Base-by-base conservation (phyloP, 352 stramenopile genomes). In the Phytopythium vexans region DNA sequence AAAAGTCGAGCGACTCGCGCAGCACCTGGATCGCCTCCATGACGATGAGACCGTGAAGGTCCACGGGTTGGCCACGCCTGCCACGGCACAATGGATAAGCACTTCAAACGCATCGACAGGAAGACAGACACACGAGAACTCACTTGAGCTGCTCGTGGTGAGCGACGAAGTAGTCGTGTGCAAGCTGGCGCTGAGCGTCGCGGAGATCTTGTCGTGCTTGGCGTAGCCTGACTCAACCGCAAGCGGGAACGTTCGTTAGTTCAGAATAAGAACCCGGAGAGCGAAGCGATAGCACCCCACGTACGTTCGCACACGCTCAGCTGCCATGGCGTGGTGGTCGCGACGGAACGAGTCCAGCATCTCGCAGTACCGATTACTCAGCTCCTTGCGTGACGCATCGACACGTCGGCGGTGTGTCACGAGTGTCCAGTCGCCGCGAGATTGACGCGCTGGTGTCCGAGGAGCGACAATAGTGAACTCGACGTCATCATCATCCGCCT, bases 41-140 rank as follows among this genome's bases (percentile, higher is more conserved):
- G 33, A 90, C 77, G 37, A 81, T 84, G 56, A 88, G 68, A 1
- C 77, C 74, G 48, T 88, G 80, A 31, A 90, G 41, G 60, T 90
- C 79, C 12, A 90, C 62, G 12, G 80, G 67, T 27, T 72, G 72
- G 39, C 72, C 58, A 40, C 69, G 65, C 15, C 73, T 84, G 48
- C 38, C 14, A 16, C 50, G 64, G 21, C 58, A 9, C 34, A 6
- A 41, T 14, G 16, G 2, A 41, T 10, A 52, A 44, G 36, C 61
- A 58, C 50, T 40, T 49, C 21, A 62, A 63, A 15, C 49, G 56
- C 12, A 55, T 36, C 35, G 4, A 39, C 46, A 33, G 57, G 54
- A 9, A 63, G 55, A 61, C 9, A 52, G 5, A 16, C 4, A 53
- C 8, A 0, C 16, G 16, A 14, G 46, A 16, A 77, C 71, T 36